phyloP scores from a whole-genome alignment of 2,329 filamentous ascomycete genomes.

The Exophiala bonariae region DNA sequence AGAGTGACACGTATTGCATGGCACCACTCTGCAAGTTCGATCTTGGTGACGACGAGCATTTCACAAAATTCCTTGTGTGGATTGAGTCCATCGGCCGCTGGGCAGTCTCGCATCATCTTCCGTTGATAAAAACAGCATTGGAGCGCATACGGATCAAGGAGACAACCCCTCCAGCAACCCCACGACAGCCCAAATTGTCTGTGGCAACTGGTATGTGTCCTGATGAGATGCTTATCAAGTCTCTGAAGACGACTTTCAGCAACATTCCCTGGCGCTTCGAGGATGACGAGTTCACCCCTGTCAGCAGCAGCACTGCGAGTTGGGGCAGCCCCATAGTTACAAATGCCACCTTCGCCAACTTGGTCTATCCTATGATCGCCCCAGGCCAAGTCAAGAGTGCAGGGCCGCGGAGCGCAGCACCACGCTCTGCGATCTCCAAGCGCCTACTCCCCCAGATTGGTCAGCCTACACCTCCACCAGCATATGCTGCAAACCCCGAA shows the following conservation, averaged over 20 bases:
- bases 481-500: slow-evolving; percentile 20
- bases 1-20: slow-evolving; percentile 28
- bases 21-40: slow-evolving; percentile 28
- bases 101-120: slow-evolving; percentile 22
- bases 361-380: slow-evolving; percentile 7
- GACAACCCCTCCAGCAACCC: slow-evolving; percentile 21
- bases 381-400: neutral
- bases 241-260: slow-evolving; percentile 23
- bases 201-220: slow-evolving; percentile 15
- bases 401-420: neutral
- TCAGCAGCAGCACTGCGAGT: slow-evolving; percentile 26
- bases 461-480: slow-evolving; percentile 16
- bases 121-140: slow-evolving; percentile 24
- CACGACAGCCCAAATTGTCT: slow-evolving; percentile 12
- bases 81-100: slow-evolving; percentile 27
- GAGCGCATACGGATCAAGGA: slow-evolving; percentile 13
- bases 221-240: slow-evolving; percentile 21
- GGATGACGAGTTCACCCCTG: slow-evolving; percentile 25
- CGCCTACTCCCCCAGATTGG: slow-evolving; percentile 12
- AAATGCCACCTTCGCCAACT: slow-evolving; percentile 9
- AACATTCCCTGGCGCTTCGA: slow-evolving; percentile 27
- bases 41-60: slow-evolving; percentile 25
- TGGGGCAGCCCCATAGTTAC: slow-evolving; percentile 24
- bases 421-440: slow-evolving; percentile 14
- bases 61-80: slow-evolving; percentile 25